A percentile compares a stretch with the other conserved stretches of the same genome.
phyloP scores from a whole-genome alignment of 768 basidiomycete genomes.

The Hygrocybe punicea region DNA sequence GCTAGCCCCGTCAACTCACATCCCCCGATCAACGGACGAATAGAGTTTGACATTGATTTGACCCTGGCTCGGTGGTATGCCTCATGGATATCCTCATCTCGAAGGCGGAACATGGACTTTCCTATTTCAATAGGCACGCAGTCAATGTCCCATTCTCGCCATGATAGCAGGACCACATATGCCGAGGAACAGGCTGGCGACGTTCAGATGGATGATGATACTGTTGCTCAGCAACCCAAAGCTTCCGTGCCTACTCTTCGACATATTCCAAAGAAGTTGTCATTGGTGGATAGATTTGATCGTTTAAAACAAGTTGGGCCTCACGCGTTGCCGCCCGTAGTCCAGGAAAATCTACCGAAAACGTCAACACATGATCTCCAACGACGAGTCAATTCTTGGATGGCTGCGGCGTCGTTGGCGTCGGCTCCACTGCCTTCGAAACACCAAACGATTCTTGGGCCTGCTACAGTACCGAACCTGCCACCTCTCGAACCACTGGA shows the following conservation, averaged over 20 bases:
- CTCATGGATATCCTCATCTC: slow-evolving; percentile 58
- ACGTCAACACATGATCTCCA: slow-evolving; percentile 53
- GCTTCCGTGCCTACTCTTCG: slow-evolving; percentile 34
- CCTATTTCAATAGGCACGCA: slow-evolving; percentile 41
- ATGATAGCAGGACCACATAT: slow-evolving; percentile 50
- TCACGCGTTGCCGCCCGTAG: slow-evolving; percentile 56
- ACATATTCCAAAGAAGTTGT: slow-evolving; percentile 63
- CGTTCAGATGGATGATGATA: slow-evolving; percentile 32
- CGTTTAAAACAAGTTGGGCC: slow-evolving; percentile 28
- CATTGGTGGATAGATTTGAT: slow-evolving; percentile 65
- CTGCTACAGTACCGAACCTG: slow-evolving; percentile 46
- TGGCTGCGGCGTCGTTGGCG: slow-evolving; percentile 51
- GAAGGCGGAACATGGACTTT: slow-evolving; percentile 42
- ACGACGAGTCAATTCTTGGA: slow-evolving; percentile 62
- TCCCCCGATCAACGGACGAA: slow-evolving; percentile 66
- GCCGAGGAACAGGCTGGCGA: slow-evolving; percentile 41
- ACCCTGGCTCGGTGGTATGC: slow-evolving; percentile 75
- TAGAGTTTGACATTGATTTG: slow-evolving; percentile 86
- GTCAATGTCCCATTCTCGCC: slow-evolving; percentile 50
- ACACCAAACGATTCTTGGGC: slow-evolving; percentile 50
- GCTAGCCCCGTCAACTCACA: slow-evolving; percentile 28
- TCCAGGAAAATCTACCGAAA: slow-evolving; percentile 58
- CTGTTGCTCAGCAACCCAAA: slow-evolving; percentile 27
- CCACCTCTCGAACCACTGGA: slow-evolving; percentile 30
- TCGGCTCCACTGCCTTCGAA: slow-evolving; percentile 47